phyloP scores from a whole-genome alignment of 1,284 basidiomycete species.

The Omphalotus olearius region DNA sequence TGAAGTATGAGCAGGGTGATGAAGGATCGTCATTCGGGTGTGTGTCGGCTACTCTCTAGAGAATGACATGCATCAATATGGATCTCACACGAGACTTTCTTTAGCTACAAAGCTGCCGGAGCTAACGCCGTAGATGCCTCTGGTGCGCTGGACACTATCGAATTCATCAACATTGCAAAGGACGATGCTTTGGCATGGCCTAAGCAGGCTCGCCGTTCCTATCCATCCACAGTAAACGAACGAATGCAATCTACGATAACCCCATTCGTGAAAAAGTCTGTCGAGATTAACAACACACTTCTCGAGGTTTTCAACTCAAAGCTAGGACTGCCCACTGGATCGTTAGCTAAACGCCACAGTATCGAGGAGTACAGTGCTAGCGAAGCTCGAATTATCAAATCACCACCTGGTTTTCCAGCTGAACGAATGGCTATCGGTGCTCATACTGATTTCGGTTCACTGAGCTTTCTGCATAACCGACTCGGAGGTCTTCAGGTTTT shows the following conservation, averaged over 20 bases:
- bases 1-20: slow-evolving; percentile 10
- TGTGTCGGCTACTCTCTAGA: background rate
- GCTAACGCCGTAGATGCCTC: slow-evolving; percentile 57
- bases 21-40: slow-evolving; percentile 12
- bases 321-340: slow-evolving; percentile 50
- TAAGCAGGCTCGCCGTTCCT: slow-evolving; percentile 42
- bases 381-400: slow-evolving; percentile 56
- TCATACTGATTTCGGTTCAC: slow-evolving; percentile 56
- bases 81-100: background rate
- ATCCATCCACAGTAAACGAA: slow-evolving; percentile 48
- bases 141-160: slow-evolving; percentile 53
- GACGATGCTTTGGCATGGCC: slow-evolving; percentile 64
- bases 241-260: slow-evolving; percentile 45
- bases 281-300: slow-evolving; percentile 51
- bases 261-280: slow-evolving; percentile 56
- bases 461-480: slow-evolving; percentile 64
- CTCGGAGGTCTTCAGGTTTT: slow-evolving; percentile 73
- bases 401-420: slow-evolving; percentile 31
- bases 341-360: slow-evolving; percentile 42
- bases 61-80: background rate
- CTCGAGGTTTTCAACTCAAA: slow-evolving; percentile 53
- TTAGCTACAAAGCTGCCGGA: slow-evolving; percentile 63
- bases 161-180: slow-evolving; percentile 66
- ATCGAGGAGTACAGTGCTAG: slow-evolving; percentile 51
- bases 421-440: slow-evolving; percentile 51